A percentile compares a stretch with the other conserved stretches of the same genome.
Evolutionary conservation across 495 filamentous ascomycete genomes (phyloP).

Genomic region (Thozetella sp.): DNA sequence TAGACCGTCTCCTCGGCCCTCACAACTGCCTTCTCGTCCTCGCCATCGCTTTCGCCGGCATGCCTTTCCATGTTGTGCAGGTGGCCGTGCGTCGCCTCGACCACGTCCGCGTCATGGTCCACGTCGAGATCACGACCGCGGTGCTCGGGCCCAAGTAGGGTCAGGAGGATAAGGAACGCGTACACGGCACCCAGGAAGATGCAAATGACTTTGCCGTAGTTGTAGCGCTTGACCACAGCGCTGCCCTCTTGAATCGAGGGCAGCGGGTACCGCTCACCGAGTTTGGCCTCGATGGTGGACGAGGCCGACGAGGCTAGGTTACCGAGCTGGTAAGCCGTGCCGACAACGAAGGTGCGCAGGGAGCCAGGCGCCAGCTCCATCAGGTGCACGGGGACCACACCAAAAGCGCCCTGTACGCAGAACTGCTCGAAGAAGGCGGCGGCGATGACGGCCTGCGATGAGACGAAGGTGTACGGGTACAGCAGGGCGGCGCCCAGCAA

Average conservation of each 20-base stretch:
- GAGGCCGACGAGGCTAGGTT: constrained; percentile 81
- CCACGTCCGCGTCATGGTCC: constrained; percentile 64
- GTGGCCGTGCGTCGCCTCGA: too few relatives aligned
- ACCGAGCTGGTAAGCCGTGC: constrained; percentile 82
- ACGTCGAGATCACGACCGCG: constrained; percentile 66
- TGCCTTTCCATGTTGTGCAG: too few relatives aligned
- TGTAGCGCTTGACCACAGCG: constrained; percentile 64
- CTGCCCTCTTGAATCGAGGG: constrained; percentile 46
- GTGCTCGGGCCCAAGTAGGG: constrained; percentile 77
- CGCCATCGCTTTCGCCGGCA: too few relatives aligned
- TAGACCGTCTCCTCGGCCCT: too few relatives aligned
- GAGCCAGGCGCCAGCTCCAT: constrained; percentile 83
- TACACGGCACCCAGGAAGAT: constrained; percentile 95
- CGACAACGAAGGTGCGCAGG: constrained; percentile 83
- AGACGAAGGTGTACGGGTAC: constrained; percentile 76
- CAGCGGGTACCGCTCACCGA: constrained; percentile 80
- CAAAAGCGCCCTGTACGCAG: constrained; percentile 86
- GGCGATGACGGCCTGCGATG: constrained; percentile 62
- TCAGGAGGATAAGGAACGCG: constrained; percentile 75
- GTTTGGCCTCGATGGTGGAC: constrained; percentile 81
- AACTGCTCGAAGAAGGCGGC: constrained; percentile 92
- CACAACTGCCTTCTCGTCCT: too few relatives aligned
- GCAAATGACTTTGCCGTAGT: constrained; percentile 89
- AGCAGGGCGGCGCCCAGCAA: constrained; percentile 77
- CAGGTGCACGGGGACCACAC: constrained; percentile 80